A percentile compares a stretch with the other conserved stretches of the same genome.
Evolutionary conservation across 192 early-diverging fungal genomes (phyloP).

Genomic region (Backusella westeae): DNA sequence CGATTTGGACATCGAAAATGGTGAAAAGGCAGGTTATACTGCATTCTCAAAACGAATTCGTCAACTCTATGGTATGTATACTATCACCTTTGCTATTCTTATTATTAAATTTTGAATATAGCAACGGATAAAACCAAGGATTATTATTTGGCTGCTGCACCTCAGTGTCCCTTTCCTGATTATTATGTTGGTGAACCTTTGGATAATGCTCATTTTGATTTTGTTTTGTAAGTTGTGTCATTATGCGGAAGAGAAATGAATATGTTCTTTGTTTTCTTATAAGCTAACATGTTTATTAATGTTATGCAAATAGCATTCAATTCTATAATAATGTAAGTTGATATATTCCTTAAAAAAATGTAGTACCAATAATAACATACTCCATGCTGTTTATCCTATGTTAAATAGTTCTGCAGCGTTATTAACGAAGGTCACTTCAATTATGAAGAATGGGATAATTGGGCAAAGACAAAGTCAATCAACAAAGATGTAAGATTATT

Average conservation of each 20-base stretch:
- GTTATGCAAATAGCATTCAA: conserved; percentile 46
- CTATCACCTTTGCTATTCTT: conserved; percentile 23
- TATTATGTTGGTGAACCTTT: conserved; percentile 56
- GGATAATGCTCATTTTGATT: conserved; percentile 60
- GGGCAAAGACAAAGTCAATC: conserved; percentile 55
- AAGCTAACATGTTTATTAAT: background rate
- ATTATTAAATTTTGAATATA: conserved; percentile 48
- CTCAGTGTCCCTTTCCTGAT: conserved; percentile 75
- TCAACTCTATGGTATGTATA: conserved; percentile 41
- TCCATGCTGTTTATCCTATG: background rate
- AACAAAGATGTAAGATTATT: conserved; percentile 66
- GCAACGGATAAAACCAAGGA: conserved; percentile 38
- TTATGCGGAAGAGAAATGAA: background rate
- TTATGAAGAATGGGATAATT: conserved; percentile 66
- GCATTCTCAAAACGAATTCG: conserved; percentile 59
- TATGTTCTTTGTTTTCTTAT: background rate
- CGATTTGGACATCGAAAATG: conserved; percentile 67
- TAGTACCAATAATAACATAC: background rate
- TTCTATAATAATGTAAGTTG: conserved; percentile 68
- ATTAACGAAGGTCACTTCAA: conserved; percentile 54
- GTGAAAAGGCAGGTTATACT: conserved; percentile 50
- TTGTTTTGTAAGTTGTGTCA: conserved; percentile 41
- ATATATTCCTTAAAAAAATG: background rate
- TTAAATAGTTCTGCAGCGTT: conserved; percentile 52
- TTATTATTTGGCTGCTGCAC: conserved; percentile 65